Evolutionary conservation across 2,329 filamentous ascomycete genomes (phyloP).

Genomic region (Aspergillus novoparasiticus): DNA sequence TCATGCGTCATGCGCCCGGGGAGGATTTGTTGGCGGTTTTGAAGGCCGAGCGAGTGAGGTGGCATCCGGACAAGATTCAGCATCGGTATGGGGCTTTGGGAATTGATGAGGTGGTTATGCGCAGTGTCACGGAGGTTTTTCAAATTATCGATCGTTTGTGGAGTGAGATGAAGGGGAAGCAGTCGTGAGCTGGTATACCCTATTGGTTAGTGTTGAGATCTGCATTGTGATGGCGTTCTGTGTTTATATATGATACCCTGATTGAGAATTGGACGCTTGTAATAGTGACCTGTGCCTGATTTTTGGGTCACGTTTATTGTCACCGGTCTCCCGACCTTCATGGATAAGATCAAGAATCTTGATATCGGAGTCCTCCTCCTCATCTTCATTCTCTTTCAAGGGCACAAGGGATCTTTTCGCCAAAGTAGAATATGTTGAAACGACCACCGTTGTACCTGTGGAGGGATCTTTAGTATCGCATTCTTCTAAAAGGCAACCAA

Average conservation of each 20-base stretch:
- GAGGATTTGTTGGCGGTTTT: conserved; percentile 54
- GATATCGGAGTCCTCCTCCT: no score
- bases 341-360: no score
- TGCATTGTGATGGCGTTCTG: background rate
- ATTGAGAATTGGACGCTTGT: background rate
- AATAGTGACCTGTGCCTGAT: no score
- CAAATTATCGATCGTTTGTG: conserved; percentile 85
- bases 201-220: background rate
- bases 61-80: conserved; percentile 98
- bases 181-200: conserved; percentile 2
- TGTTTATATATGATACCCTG: conserved; percentile 6
- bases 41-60: conserved; percentile 84
- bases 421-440: no score
- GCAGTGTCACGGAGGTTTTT: conserved; percentile 84
- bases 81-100: conserved; percentile 74
- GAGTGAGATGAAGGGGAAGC: conserved; percentile 58
- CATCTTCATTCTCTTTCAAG: no score
- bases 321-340: no score
- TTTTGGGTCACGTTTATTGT: no score
- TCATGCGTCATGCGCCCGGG: conserved; percentile 63
- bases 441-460: no score
- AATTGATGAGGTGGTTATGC: conserved; percentile 72
- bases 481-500: no score
- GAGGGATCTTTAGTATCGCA: no score
- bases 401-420: no score